Evolutionary conservation across 192 early-diverging fungal genomes (phyloP).

Genomic region (Coemansia asiatica): DNA sequence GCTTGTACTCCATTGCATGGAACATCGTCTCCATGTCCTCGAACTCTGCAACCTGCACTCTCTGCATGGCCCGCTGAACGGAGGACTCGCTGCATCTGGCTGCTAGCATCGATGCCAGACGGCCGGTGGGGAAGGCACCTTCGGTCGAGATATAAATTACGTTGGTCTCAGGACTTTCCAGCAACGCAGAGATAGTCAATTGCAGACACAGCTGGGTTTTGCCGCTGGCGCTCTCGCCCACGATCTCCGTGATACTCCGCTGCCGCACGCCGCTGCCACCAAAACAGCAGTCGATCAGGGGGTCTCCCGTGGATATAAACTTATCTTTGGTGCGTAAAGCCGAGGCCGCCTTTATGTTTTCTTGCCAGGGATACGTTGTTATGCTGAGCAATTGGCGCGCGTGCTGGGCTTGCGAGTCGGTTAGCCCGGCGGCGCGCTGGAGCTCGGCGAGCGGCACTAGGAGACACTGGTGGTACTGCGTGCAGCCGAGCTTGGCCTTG

Average conservation of each 20-base stretch:
- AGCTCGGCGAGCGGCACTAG: conserved; percentile 27
- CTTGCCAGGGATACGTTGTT: conserved; percentile 20
- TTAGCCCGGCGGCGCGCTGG: conserved; percentile 22
- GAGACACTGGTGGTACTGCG: conserved; percentile 29
- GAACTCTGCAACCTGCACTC: conserved; percentile 70
- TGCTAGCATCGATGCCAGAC: conserved; percentile 37
- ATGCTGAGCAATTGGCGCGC: conserved; percentile 17
- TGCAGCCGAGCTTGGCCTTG: conserved; percentile 26
- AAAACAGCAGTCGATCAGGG: conserved; percentile 57
- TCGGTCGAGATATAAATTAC: conserved; percentile 74
- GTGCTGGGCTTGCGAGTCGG: conserved; percentile 8
- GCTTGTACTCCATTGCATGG: conserved; percentile 71
- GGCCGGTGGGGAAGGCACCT: conserved; percentile 64
- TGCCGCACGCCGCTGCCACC: conserved; percentile 64
- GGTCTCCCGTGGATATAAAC: conserved; percentile 59
- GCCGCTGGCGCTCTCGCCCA: conserved; percentile 76
- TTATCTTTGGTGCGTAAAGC: conserved; percentile 21
- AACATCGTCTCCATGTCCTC: conserved; percentile 69
- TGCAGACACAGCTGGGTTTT: conserved; percentile 90
- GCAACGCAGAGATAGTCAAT: conserved; percentile 68
- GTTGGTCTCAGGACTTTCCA: conserved; percentile 64
- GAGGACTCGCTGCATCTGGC: conserved; percentile 43
- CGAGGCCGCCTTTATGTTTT: not conserved
- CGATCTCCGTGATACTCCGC: conserved; percentile 67
- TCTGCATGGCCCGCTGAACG: conserved; percentile 20